Evolutionary conservation across 2,329 filamentous ascomycete genomes (phyloP).

Genomic region (Diatrype stigma): DNA sequence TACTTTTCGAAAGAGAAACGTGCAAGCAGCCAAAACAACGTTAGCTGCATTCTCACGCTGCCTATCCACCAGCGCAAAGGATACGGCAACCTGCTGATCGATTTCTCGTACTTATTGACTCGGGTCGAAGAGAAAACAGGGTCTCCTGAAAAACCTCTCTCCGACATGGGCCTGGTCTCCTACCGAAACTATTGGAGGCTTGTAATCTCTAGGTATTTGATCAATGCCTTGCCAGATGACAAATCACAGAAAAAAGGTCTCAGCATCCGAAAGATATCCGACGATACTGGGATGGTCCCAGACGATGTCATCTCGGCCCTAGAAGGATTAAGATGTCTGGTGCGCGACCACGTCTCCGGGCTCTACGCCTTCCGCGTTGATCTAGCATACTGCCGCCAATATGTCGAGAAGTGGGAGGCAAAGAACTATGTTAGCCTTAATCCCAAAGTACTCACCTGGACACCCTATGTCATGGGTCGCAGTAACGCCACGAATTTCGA

Average conservation of each 20-base stretch:
- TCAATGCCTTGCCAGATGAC: constrained; percentile 47
- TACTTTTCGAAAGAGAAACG: constrained; percentile 99
- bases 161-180: constrained; percentile 95
- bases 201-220: constrained; percentile 78
- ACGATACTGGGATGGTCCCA: constrained; percentile 89
- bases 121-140: constrained; percentile 90
- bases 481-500: constrained; percentile 80
- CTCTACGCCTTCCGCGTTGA: constrained; percentile 88
- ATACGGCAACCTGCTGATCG: constrained; percentile 93
- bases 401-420: constrained; percentile 82
- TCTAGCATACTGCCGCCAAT: constrained; percentile 77
- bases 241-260: constrained; percentile 43
- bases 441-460: constrained; percentile 81
- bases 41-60: constrained; percentile 92
- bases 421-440: constrained; percentile 87
- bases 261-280: constrained; percentile 67
- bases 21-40: constrained; percentile 90
- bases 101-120: constrained; percentile 96
- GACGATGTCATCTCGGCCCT: constrained; percentile 95
- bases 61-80: constrained; percentile 97
- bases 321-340: constrained; percentile 82
- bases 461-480: constrained; percentile 93
- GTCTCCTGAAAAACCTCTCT: constrained; percentile 93
- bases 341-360: constrained; percentile 83
- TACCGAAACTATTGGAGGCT: constrained; percentile 97